These are phyloP conservation scores for Limtongia smithiae DNA, from an alignment of 805 yeast genomes.

Conservation along the genomic window DNA sequence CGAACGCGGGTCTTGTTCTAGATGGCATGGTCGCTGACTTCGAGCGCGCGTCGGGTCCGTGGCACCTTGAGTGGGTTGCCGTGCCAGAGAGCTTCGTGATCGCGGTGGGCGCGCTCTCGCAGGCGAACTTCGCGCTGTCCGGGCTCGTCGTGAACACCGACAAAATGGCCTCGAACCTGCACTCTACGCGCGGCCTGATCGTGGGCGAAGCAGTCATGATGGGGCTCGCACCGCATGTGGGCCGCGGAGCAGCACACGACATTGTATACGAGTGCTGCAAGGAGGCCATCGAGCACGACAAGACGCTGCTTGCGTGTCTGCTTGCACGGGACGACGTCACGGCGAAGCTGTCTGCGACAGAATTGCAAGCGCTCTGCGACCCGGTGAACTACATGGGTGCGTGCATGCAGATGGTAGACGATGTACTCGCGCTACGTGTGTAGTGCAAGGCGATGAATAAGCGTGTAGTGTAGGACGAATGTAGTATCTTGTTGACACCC, in stretches of 20 bases:
- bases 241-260: not conserved
- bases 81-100: not conserved
- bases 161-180: not conserved
- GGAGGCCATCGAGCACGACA: not conserved
- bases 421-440: too few relatives aligned
- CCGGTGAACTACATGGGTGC: too few relatives aligned
- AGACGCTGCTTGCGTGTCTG: too few relatives aligned
- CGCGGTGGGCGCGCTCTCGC: not conserved
- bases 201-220: too few relatives aligned
- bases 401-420: too few relatives aligned
- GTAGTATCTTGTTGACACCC: too few relatives aligned
- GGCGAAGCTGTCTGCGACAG: not conserved
- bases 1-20: too few relatives aligned
- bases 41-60: constrained; percentile 1
- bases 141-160: not conserved
- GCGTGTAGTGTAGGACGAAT: too few relatives aligned
- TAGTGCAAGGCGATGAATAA: too few relatives aligned
- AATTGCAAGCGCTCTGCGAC: not conserved
- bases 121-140: not conserved
- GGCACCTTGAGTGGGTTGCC: constrained; percentile 2
- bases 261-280: not conserved
- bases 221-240: not conserved
- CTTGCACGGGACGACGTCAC: too few relatives aligned
- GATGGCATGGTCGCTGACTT: too few relatives aligned
- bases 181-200: too few relatives aligned